Conservation (phyloP, 2,329 filamentous ascomycete genomes). For the Magnaporthales sp. region DNA sequence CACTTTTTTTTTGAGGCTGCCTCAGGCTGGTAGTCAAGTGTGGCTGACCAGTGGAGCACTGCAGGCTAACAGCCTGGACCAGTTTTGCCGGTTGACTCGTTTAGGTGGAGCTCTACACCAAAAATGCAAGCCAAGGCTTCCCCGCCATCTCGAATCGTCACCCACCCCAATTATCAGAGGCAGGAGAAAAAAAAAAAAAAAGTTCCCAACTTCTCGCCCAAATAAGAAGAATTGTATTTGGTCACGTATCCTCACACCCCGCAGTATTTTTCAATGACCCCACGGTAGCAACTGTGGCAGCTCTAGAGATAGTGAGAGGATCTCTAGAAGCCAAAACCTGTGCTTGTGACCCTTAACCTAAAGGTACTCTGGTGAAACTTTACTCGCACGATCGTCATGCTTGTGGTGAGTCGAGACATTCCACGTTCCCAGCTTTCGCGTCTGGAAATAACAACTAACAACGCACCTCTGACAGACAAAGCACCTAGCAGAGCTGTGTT, state of each 20-base stretch:
- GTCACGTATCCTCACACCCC: background rate
- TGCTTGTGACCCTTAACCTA: slow-evolving; percentile 1
- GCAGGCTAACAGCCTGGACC: background rate
- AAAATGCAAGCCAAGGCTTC: background rate
- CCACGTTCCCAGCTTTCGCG: background rate
- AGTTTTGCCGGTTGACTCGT: background rate
- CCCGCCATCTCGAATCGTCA: slow-evolving; percentile 8
- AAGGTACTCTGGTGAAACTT: background rate
- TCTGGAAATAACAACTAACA: background rate
- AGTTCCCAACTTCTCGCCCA: slow-evolving; percentile 2
- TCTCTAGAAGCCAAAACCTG: slow-evolving; percentile 59
- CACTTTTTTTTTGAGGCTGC: background rate
- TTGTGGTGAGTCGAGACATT: slow-evolving; percentile 20
- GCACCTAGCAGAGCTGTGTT: slow-evolving; percentile 78
- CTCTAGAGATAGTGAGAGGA: slow-evolving; percentile 72
- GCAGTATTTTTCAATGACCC: slow-evolving; percentile 40
- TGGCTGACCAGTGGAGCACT: background rate
- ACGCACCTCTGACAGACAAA: slow-evolving; percentile 41
- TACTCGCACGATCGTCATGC: slow-evolving; percentile 17
- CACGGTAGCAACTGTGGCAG: slow-evolving; percentile 61
- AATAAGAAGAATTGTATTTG: slow-evolving; percentile 1
- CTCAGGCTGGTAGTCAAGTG: background rate
- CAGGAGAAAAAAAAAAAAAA: slow-evolving; percentile 7
- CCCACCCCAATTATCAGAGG: slow-evolving; percentile 4
- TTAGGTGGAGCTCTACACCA: background rate